A percentile compares a stretch with the other conserved stretches of the same genome.
These are phyloP conservation scores for Xylaria sp. DNA, from an alignment of 2,329 filamentous ascomycete genomes.

Conservation along the genomic window DNA sequence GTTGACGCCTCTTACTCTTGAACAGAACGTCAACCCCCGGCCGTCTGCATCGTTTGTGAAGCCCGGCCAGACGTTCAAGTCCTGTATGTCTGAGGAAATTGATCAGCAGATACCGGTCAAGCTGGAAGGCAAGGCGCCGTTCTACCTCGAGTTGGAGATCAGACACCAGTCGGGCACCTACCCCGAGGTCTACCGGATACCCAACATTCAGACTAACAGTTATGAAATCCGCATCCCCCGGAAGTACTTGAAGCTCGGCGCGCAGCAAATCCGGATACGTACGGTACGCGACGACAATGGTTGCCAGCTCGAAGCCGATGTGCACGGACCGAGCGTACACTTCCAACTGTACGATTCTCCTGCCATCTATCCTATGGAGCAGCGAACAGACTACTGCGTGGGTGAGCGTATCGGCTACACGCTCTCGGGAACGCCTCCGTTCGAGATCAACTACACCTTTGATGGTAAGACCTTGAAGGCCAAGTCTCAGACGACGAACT, in stretches of 20 bases:
- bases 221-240: constrained; percentile 83
- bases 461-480: constrained; percentile 73
- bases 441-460: constrained; percentile 90
- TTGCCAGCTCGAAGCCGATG: constrained; percentile 73
- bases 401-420: constrained; percentile 92
- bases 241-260: constrained; percentile 78
- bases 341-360: constrained; percentile 92
- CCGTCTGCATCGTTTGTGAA: constrained; percentile 77
- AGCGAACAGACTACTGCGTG: constrained; percentile 84
- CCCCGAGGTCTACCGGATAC: constrained; percentile 75
- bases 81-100: constrained; percentile 78
- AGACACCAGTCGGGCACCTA: constrained; percentile 79
- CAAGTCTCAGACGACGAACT: constrained; percentile 71
- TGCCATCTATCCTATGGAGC: constrained; percentile 81
- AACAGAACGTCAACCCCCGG: constrained; percentile 78
- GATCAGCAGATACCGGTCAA: constrained; percentile 86
- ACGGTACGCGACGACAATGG: constrained; percentile 83
- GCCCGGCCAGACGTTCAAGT: constrained; percentile 90
- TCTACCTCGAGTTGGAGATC: constrained; percentile 86
- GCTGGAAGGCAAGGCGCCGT: constrained; percentile 77
- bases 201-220: constrained; percentile 67
- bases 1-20: constrained; percentile 62
- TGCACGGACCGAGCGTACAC: constrained; percentile 70
- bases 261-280: constrained; percentile 81
- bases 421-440: constrained; percentile 83